These are phyloP conservation scores for Candida chauliodis DNA, from an alignment of 805 yeast species.

Conservation along the genomic window DNA sequence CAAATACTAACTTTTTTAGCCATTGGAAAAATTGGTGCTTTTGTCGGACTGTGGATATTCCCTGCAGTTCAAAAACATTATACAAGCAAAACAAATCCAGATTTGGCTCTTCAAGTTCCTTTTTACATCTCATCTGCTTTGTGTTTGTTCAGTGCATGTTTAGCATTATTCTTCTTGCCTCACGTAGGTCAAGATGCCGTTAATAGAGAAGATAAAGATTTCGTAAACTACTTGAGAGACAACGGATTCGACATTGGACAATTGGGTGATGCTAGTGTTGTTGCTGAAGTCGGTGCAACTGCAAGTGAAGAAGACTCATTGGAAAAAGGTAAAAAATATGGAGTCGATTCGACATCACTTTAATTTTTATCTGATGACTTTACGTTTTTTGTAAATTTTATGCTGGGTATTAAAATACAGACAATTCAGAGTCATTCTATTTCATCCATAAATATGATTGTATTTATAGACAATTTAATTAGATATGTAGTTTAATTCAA, in stretches of 20 bases:
- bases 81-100: conserved; percentile 28
- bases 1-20: conserved; percentile 35
- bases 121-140: conserved; percentile 79
- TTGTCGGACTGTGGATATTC: conserved; percentile 85
- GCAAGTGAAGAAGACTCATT: background rate
- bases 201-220: conserved; percentile 69
- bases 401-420: too few relatives aligned
- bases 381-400: too few relatives aligned
- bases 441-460: too few relatives aligned
- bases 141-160: conserved; percentile 65
- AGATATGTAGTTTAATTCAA: too few relatives aligned
- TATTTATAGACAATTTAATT: too few relatives aligned
- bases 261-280: conserved; percentile 42
- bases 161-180: conserved; percentile 73
- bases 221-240: conserved; percentile 59
- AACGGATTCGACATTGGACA: conserved; percentile 68
- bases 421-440: too few relatives aligned
- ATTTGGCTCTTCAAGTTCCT: conserved; percentile 66
- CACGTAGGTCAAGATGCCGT: conserved; percentile 81
- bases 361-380: too few relatives aligned
- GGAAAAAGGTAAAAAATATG: background rate
- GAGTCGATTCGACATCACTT: background rate
- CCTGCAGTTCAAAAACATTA: conserved; percentile 68
- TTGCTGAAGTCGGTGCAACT: conserved; percentile 2
- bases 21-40: conserved; percentile 87